phyloP scores from a whole-genome alignment of 2,329 filamentous ascomycete genomes.

The Gremmenia infestans region DNA sequence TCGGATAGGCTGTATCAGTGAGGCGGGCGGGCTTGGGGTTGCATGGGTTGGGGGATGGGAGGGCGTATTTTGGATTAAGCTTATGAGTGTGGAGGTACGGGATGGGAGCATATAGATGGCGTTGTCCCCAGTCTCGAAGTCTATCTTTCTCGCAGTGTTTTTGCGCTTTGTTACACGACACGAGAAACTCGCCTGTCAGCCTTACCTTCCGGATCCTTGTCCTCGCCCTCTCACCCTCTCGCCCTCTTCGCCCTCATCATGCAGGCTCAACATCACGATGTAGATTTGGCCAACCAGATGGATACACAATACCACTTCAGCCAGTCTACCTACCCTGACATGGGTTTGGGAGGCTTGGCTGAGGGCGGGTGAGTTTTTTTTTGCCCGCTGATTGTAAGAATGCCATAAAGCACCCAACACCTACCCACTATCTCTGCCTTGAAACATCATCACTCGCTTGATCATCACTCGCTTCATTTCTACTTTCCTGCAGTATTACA shows the following conservation, averaged over 20 bases:
- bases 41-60: neutral
- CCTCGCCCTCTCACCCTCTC: neutral
- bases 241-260: neutral
- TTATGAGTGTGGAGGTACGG: neutral
- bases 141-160: conserved; percentile 1
- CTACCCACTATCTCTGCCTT: too few species aligned
- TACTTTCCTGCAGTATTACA: too few species aligned
- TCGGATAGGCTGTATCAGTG: conserved; percentile 73
- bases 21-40: neutral
- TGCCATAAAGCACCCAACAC: too few species aligned
- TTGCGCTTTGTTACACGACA: neutral
- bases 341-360: neutral
- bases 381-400: neutral
- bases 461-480: too few species aligned
- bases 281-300: neutral
- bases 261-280: neutral
- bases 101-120: conserved; percentile 12
- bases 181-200: neutral
- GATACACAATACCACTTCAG: neutral
- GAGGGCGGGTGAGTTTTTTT: neutral
- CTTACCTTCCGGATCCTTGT: neutral
- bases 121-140: neutral
- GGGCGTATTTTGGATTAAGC: neutral
- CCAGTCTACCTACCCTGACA: neutral
- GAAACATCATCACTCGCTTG: too few species aligned